These are phyloP conservation scores for Alloascoidea hylecoeti DNA, from an alignment of 805 yeast species.

Conservation along the genomic window DNA sequence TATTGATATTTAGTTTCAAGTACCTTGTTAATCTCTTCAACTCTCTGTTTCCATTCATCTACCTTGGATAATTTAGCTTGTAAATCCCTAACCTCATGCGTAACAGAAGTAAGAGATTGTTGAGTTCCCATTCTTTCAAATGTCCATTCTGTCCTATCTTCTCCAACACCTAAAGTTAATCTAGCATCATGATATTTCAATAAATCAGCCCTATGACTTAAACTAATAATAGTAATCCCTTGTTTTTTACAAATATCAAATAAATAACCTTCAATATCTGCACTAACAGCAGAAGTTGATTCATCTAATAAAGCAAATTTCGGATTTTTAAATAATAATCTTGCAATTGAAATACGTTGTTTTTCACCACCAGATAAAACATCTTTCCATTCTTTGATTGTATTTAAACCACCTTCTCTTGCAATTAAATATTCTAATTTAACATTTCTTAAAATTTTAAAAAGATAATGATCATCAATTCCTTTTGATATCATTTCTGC, in stretches of 20 bases:
- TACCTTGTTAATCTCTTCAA: slow-evolving; percentile 38
- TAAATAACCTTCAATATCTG: slow-evolving; percentile 78
- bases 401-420: slow-evolving; percentile 37
- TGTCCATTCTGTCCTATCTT: slow-evolving; percentile 31
- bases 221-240: slow-evolving; percentile 65
- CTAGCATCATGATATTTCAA: slow-evolving; percentile 75
- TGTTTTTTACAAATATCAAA: slow-evolving; percentile 62
- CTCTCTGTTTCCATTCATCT: slow-evolving; percentile 43
- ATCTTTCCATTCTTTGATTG: slow-evolving; percentile 66
- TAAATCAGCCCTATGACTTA: slow-evolving; percentile 72
- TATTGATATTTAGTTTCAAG: slow-evolving; percentile 5
- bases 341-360: slow-evolving; percentile 80
- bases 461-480: slow-evolving; percentile 51
- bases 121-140: slow-evolving; percentile 53
- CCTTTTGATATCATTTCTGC: slow-evolving; percentile 67
- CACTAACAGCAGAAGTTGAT: slow-evolving; percentile 86
- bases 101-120: slow-evolving; percentile 52
- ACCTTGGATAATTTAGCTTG: slow-evolving; percentile 46
- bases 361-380: slow-evolving; percentile 95
- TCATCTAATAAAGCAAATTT: slow-evolving; percentile 78
- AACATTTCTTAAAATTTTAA: slow-evolving; percentile 57
- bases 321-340: slow-evolving; percentile 70
- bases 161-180: slow-evolving; percentile 48
- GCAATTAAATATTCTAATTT: slow-evolving; percentile 67
- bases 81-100: slow-evolving; percentile 60